Evolutionary conservation across 345 rosid species (phyloP).

Genomic region (Eutrema japonicum): DNA sequence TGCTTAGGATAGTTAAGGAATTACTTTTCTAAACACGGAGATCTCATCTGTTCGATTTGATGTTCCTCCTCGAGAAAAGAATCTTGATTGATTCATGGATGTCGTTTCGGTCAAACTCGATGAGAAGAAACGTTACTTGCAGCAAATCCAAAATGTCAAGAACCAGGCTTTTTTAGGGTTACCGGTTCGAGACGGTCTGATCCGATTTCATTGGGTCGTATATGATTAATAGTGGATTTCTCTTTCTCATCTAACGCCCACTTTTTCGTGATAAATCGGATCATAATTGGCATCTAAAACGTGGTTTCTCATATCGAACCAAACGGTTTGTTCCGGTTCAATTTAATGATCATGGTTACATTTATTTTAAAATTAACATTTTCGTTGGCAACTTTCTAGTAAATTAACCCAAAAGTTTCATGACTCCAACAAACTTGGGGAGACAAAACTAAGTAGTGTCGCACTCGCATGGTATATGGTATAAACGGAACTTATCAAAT

Average conservation of each 20-base stretch:
- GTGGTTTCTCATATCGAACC: not conserved
- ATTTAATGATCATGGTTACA: not conserved
- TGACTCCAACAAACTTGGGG: not conserved
- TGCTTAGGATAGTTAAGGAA: not conserved
- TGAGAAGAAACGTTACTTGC: slow-evolving; percentile 12
- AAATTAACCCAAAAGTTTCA: no score
- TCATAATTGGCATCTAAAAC: not conserved
- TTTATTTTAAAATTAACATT: not conserved
- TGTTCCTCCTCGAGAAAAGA: not conserved
- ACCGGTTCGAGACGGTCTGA: slow-evolving; percentile 18
- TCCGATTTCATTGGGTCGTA: not conserved
- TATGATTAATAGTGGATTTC: not conserved
- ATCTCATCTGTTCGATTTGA: slow-evolving; percentile 19
- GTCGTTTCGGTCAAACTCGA: slow-evolving; percentile 20
- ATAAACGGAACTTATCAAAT: no score
- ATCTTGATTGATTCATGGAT: slow-evolving; percentile 12
- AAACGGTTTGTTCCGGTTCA: slow-evolving; percentile 9
- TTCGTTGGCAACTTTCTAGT: not conserved
- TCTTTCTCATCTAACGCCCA: not conserved
- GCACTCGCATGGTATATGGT: no score
- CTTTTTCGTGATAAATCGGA: not conserved
- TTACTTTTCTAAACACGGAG: slow-evolving; percentile 9
- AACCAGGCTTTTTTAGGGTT: slow-evolving; percentile 12
- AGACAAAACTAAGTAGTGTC: not conserved
- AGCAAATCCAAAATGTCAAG: slow-evolving; percentile 4